Percentiles rank a stretch among this genome's conserved stretches.
phyloP scores from a whole-genome alignment of 352 stramenopile genomes.

The Phytophthora idaei region DNA sequence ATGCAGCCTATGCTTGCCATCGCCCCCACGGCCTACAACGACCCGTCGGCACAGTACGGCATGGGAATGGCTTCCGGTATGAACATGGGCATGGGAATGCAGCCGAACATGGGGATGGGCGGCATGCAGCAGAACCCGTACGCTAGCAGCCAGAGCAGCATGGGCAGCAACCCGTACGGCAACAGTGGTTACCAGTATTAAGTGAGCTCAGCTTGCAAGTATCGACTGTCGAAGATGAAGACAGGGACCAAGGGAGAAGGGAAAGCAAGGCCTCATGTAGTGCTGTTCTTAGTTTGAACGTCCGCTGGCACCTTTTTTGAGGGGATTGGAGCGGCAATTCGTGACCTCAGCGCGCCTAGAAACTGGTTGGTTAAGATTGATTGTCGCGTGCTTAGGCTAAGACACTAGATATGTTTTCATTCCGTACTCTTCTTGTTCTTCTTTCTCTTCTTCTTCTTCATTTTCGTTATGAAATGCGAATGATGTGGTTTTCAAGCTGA shows the following conservation, averaged over 20 bases:
- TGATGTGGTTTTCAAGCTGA: neutral
- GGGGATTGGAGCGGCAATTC: neutral
- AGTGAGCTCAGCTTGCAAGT: constrained; percentile 17
- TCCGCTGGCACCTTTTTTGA: too few species aligned
- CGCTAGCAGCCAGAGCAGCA: constrained; percentile 51
- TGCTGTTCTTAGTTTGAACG: constrained; percentile 26
- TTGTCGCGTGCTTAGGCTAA: constrained; percentile 38
- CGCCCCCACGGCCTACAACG: constrained; percentile 84
- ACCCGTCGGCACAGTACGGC: constrained; percentile 64
- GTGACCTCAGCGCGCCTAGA: constrained; percentile 26
- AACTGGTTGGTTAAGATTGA: constrained; percentile 34
- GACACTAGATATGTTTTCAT: constrained; percentile 49
- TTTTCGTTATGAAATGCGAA: neutral
- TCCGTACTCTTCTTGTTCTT: constrained; percentile 12
- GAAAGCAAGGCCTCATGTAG: constrained; percentile 21
- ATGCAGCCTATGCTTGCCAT: constrained; percentile 86
- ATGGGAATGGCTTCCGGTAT: constrained; percentile 62
- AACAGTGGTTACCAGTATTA: constrained; percentile 61
- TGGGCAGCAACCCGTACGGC: constrained; percentile 60
- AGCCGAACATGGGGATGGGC: constrained; percentile 52
- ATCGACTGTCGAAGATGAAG: constrained; percentile 39
- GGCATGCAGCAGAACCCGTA: constrained; percentile 64
- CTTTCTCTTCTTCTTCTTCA: neutral
- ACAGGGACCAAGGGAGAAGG: constrained; percentile 15
- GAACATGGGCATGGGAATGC: constrained; percentile 61